A percentile compares a stretch with the other conserved stretches of the same genome.
Evolutionary conservation across 768 basidiomycete species (phyloP).

Genomic region (Naganishia vishniacii): DNA sequence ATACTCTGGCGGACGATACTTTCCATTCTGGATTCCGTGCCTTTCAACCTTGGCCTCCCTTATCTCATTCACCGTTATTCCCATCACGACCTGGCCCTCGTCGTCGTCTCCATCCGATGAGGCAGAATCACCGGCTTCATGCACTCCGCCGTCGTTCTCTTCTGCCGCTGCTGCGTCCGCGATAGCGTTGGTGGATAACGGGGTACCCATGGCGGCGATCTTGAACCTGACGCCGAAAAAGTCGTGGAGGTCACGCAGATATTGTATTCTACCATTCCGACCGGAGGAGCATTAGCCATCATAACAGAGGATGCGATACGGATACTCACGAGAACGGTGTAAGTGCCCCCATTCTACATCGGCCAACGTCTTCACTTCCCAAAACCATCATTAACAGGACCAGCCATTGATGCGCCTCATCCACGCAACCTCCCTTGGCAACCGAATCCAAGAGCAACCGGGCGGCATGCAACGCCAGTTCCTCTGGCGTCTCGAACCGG

Average conservation of each 20-base stretch:
- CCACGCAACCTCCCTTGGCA: constrained; percentile 77
- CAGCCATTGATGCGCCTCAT: constrained; percentile 78
- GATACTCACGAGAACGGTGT: constrained; percentile 68
- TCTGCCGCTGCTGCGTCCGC: constrained; percentile 1
- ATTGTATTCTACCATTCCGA: constrained; percentile 80
- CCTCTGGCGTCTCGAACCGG: constrained; percentile 69
- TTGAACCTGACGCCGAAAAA: constrained; percentile 94
- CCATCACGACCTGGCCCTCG: constrained; percentile 19
- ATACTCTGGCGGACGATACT: constrained; percentile 53
- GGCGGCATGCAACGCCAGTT: constrained; percentile 77
- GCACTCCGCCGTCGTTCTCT: constrained; percentile 21
- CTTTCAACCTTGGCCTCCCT: constrained; percentile 53
- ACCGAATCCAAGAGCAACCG: constrained; percentile 74
- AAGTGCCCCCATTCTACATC: constrained; percentile 77
- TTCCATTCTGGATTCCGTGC: constrained; percentile 12
- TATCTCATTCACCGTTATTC: constrained; percentile 34
- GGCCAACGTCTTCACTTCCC: constrained; percentile 94
- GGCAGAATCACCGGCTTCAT: constrained; percentile 4
- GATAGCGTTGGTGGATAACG: constrained; percentile 6
- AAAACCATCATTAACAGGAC: constrained; percentile 85
- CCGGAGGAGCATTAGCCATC: constrained; percentile 1
- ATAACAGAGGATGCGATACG: constrained; percentile 33
- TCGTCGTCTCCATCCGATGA: constrained; percentile 32
- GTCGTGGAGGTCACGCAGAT: constrained; percentile 70
- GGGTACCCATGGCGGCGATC: constrained; percentile 53